Conservation (phyloP, 1,284 basidiomycete species). For the Leccinum ponderosum region DNA sequence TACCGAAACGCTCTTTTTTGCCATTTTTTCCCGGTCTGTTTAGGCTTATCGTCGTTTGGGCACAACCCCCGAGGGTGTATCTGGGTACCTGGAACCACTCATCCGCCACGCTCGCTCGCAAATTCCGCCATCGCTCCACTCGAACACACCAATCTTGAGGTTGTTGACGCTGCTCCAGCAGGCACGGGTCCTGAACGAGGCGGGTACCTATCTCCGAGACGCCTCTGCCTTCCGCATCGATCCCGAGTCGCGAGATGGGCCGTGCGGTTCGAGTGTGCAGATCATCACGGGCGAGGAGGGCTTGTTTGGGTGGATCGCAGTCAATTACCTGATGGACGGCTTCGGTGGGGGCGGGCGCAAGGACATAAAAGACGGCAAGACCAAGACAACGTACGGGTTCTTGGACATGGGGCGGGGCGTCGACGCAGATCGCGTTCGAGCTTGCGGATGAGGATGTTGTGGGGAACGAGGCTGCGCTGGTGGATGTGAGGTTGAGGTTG, state of each 20-base stretch:
- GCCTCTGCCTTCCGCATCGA: slow-evolving; percentile 79
- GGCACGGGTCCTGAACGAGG: slow-evolving; percentile 68
- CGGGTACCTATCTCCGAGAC: slow-evolving; percentile 75
- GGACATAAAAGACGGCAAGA: slow-evolving; percentile 23
- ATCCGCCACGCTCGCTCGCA: slow-evolving; percentile 83
- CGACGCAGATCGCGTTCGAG: slow-evolving; percentile 98
- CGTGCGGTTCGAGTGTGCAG: slow-evolving; percentile 87
- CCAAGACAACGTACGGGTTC: slow-evolving; percentile 91
- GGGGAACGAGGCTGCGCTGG: slow-evolving; percentile 55
- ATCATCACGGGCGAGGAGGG: slow-evolving; percentile 99
- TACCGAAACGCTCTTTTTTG: not conserved
- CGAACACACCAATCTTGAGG: slow-evolving; percentile 92
- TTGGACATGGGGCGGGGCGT: slow-evolving; percentile 99
- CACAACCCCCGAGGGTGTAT: slow-evolving; percentile 68
- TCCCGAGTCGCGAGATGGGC: slow-evolving; percentile 58
- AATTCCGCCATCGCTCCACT: slow-evolving; percentile 83
- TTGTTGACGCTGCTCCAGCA: slow-evolving; percentile 74
- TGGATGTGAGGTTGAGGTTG: slow-evolving; percentile 80
- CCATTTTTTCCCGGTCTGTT: not conserved
- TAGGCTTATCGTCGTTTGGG: slow-evolving; percentile 88
- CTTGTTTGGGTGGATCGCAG: slow-evolving; percentile 97
- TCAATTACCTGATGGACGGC: slow-evolving; percentile 99
- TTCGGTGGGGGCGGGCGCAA: slow-evolving; percentile 59
- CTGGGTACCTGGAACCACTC: slow-evolving; percentile 78
- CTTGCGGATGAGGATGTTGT: slow-evolving; percentile 53